Conservation (phyloP, 495 filamentous ascomycete genomes). For the Chaetomidium leptoderma region DNA sequence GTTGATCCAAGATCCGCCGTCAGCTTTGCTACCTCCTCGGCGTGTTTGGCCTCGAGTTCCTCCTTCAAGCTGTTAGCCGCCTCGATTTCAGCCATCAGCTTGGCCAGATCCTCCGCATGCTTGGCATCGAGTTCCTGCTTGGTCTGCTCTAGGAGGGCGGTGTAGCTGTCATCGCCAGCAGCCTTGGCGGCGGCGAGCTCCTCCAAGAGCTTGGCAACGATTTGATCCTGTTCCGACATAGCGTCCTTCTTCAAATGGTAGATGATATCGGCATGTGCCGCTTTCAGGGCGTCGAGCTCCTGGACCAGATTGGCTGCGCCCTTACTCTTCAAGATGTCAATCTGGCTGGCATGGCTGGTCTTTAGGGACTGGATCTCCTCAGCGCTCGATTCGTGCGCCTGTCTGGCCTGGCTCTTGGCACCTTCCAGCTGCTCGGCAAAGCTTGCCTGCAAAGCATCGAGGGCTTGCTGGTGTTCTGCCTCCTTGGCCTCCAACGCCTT, state of each 20-base stretch:
- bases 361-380: conserved; percentile 44
- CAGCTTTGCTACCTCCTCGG: conserved; percentile 22
- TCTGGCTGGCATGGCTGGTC: conserved; percentile 44
- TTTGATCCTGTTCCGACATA: conserved; percentile 33
- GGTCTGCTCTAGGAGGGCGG: conserved; percentile 26
- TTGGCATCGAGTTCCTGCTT: conserved; percentile 23
- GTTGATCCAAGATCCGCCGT: conserved; percentile 29
- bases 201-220: conserved; percentile 38
- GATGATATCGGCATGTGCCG: conserved; percentile 37
- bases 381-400: conserved; percentile 34
- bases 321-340: conserved; percentile 41
- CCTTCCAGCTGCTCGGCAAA: conserved; percentile 44
- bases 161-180: conserved; percentile 26
- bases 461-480: conserved; percentile 38
- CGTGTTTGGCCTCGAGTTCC: conserved; percentile 34
- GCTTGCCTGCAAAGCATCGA: conserved; percentile 43
- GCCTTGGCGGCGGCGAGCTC: conserved; percentile 32
- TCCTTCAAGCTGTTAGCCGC: conserved; percentile 25
- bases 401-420: conserved; percentile 38
- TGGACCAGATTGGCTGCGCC: conserved; percentile 35
- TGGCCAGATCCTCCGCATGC: conserved; percentile 27
- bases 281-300: conserved; percentile 41
- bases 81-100: conserved; percentile 39
- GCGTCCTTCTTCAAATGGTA: conserved; percentile 29
- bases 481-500: conserved; percentile 39